These are phyloP conservation scores for Pythium dissotocum DNA, from an alignment of 352 stramenopile species.

Conservation along the genomic window DNA sequence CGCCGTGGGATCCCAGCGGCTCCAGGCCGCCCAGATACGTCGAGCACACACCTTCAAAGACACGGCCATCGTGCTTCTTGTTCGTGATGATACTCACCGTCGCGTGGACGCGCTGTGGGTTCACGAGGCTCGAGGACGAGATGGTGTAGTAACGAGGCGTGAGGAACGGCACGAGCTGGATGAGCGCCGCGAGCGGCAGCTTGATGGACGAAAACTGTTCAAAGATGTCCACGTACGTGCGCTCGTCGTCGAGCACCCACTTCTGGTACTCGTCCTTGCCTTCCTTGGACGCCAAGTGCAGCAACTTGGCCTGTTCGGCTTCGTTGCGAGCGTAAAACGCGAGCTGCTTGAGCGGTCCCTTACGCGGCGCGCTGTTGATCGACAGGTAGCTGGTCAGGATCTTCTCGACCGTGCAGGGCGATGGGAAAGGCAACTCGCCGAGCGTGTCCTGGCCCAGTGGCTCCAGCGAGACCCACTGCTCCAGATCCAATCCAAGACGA, in stretches of 20 bases:
- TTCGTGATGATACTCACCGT: conserved; percentile 93
- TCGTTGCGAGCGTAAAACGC: conserved; percentile 70
- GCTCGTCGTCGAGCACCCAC: conserved; percentile 90
- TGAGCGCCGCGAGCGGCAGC: conserved; percentile 81
- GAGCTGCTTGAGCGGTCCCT: conserved; percentile 80
- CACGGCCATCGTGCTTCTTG: conserved; percentile 65
- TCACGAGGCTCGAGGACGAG: conserved; percentile 92
- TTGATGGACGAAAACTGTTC: conserved; percentile 69
- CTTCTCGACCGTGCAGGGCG: conserved; percentile 91
- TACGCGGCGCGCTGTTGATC: conserved; percentile 91
- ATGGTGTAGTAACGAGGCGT: conserved; percentile 98
- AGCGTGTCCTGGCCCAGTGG: conserved; percentile 46
- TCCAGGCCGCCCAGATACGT: conserved; percentile 85
- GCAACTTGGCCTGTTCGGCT: conserved; percentile 52
- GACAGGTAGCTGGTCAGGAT: conserved; percentile 94
- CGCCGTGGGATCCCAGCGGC: conserved; percentile 35
- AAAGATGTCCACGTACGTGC: conserved; percentile 92
- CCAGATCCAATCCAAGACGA: conserved; percentile 88
- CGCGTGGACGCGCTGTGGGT: conserved; percentile 92
- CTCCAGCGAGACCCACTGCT: conserved; percentile 87
- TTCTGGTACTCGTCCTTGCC: conserved; percentile 94
- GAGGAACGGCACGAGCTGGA: conserved; percentile 91
- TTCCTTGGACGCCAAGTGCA: conserved; percentile 75
- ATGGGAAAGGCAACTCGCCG: conserved; percentile 91
- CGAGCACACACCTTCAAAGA: conserved; percentile 95